Conservation (phyloP, 2,329 filamentous ascomycete genomes). For the Aspergillus sp. region DNA sequence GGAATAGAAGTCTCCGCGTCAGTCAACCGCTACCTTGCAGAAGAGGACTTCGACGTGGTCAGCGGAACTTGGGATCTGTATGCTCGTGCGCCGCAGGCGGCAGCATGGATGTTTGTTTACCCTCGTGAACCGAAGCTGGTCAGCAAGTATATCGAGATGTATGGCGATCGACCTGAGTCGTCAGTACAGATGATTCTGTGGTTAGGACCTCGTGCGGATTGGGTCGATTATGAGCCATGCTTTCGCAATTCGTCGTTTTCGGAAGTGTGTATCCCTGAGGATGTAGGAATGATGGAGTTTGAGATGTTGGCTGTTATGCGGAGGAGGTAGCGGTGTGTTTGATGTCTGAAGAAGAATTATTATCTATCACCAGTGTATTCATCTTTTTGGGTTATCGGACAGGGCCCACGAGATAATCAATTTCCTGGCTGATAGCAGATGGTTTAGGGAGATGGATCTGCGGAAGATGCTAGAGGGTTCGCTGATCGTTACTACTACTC, state of each 20-base stretch:
- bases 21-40: constrained; percentile 50
- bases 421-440: too few relatives aligned
- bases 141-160: constrained; percentile 44
- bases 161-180: constrained; percentile 10
- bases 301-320: constrained; percentile 25
- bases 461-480: too few relatives aligned
- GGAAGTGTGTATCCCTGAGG: constrained; percentile 18
- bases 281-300: constrained; percentile 28
- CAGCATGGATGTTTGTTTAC: constrained; percentile 57
- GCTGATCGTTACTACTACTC: too few relatives aligned
- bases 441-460: too few relatives aligned
- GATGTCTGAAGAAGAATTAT: too few relatives aligned
- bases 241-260: constrained; percentile 27
- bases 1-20: constrained; percentile 53
- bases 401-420: too few relatives aligned
- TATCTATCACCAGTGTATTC: too few relatives aligned
- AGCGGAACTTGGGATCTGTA: constrained; percentile 49
- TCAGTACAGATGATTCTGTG: constrained; percentile 29
- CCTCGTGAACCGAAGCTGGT: constrained; percentile 53
- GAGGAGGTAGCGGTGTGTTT: not conserved
- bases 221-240: constrained; percentile 33
- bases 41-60: constrained; percentile 46
- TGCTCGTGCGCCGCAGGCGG: constrained; percentile 44
- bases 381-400: too few relatives aligned
- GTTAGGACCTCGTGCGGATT: constrained; percentile 34